Evolutionary conservation across 2,329 filamentous ascomycete genomes (phyloP), one percentile per base, ranked within the genome.

Genomic region (Cercospora beticola): DNA sequence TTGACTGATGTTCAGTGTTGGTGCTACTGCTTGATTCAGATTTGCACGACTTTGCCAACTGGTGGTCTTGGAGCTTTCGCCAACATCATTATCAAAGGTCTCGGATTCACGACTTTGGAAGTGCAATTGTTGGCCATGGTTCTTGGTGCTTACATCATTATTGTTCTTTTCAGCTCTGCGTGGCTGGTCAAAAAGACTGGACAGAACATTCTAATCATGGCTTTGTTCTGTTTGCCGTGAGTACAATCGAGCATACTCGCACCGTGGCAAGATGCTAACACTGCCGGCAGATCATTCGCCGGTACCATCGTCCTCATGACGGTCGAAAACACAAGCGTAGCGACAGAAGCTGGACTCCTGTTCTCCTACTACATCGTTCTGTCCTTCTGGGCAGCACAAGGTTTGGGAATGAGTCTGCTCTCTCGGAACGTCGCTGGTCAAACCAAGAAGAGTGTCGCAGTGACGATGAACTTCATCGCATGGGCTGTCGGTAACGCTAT

Each of bases 121-220:
- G 92, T 90, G 0, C 90, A 93, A 79, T 82, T 94, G 1, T 81
- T 94, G 26, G 86, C 89, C 46, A 92, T 93, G 89, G 90, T 92
- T 0, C 82, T 92, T 0, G 91, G 91, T 5, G 87, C 86, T 46
- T 91, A 91, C 72, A 92, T 93, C 73, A 91, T 93, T 69, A 82
- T 89, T 59, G 86, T 92, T 4, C 82, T 93, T 1, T 80, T 93
- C 28, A 82, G 82, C 0, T 91, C 89, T 0, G 86, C 88, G 0
- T 93, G 85, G 85, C 75, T 93, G 4, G 89, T 89, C 14, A 90
- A 88, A 80, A 90, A 86, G 78, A 90, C 85, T 0, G 80, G 83
- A n/a, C 90, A 93, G 79, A 93, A 91, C 73, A 78, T 90, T 16
- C 74, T 90, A 18, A 82, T 88, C 58, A 92, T 92, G 89, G 79